Evolutionary conservation across 2,329 filamentous ascomycete species (phyloP).

Genomic region (Talaromyces piceae): DNA sequence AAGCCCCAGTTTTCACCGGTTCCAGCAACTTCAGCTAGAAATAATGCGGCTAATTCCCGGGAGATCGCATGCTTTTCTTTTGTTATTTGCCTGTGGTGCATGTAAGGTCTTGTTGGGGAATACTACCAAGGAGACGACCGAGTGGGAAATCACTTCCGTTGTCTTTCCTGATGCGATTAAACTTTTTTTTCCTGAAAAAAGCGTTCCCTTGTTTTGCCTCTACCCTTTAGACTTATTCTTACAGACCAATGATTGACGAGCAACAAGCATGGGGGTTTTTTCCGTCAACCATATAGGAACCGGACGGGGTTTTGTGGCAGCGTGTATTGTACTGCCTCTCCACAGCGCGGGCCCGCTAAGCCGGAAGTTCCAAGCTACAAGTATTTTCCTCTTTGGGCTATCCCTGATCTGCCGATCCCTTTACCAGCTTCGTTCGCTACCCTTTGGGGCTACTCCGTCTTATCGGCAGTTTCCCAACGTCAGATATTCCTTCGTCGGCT

Average conservation of each 20-base stretch:
- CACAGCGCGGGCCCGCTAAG: not conserved
- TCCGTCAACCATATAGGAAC: not conserved
- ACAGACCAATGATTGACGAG: not conserved
- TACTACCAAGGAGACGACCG: not conserved
- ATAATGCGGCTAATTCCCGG: not conserved
- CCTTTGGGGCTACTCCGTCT: not conserved
- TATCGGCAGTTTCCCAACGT: no score
- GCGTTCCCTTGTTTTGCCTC: not conserved
- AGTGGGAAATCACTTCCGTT: not conserved
- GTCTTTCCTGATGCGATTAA: not conserved
- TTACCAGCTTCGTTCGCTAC: not conserved
- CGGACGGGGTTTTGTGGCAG: not conserved
- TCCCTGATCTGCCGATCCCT: not conserved
- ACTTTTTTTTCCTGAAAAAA: not conserved
- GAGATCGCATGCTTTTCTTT: not conserved
- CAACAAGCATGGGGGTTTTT: not conserved
- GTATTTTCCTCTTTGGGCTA: constrained; percentile 12
- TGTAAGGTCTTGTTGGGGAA: not conserved
- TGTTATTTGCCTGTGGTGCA: not conserved
- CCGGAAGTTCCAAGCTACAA: constrained; percentile 2
- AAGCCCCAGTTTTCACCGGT: not conserved
- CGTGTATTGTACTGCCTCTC: constrained; percentile 4
- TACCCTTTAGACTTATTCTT: not conserved
- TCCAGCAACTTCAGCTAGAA: not conserved
- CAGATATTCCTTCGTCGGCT: not conserved